phyloP scores from a whole-genome alignment of 129 eudicot genomes.

The Helianthus tuberosus region DNA sequence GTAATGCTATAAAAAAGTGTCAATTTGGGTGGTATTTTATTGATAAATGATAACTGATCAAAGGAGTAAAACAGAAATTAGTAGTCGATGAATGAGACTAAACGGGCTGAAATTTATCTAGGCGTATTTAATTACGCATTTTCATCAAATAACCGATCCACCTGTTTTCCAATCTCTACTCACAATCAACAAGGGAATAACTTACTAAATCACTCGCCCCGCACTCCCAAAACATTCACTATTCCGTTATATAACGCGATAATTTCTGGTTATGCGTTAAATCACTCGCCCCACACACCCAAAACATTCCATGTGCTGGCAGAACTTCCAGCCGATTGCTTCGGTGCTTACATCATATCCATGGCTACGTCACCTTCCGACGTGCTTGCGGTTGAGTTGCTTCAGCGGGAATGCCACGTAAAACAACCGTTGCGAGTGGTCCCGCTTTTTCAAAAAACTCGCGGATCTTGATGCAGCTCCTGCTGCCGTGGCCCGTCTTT shows the following conservation, averaged over 20 bases:
- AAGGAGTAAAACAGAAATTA: not conserved
- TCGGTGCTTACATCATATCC: no score
- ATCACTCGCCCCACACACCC: no score
- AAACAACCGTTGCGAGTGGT: no score
- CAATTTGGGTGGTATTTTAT: not conserved
- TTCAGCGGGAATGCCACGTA: no score
- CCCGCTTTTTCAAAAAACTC: slow-evolving; percentile 94
- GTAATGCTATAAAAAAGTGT: not conserved
- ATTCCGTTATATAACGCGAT: not conserved
- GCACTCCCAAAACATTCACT: slow-evolving; percentile 5
- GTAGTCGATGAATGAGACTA: not conserved
- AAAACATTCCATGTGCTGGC: no score
- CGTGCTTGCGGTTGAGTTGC: no score
- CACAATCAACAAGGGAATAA: slow-evolving; percentile 26
- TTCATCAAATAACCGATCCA: not conserved
- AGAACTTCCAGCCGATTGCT: no score
- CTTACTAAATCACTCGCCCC: not conserved
- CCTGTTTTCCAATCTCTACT: slow-evolving; percentile 6
- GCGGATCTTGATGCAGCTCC: slow-evolving; percentile 93
- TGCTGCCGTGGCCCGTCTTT: slow-evolving; percentile 90
- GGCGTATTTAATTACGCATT: not conserved
- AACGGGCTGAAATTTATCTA: not conserved
- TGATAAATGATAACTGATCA: not conserved
- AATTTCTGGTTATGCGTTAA: no score
- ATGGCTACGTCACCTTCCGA: no score